Base-by-base conservation (phyloP, 1,284 basidiomycete species). In the Puccinia hordei region DNA sequence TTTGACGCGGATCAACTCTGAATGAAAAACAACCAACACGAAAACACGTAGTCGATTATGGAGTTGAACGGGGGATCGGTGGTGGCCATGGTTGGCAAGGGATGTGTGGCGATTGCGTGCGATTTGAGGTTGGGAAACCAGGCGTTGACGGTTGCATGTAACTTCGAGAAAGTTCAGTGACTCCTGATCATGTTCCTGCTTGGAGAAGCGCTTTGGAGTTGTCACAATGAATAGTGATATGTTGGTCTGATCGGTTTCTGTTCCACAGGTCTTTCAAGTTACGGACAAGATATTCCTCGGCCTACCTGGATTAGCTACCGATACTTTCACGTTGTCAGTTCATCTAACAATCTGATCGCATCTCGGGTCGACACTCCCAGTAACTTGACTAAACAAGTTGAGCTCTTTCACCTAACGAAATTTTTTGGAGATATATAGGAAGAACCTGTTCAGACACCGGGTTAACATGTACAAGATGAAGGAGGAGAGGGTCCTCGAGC, bases 401-500 rank as follows among this genome's bases (percentile, higher is more conserved):
- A 6, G 4, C 12, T 41, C 4, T 41, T 41, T 41, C 38, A 41
- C 12, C 38, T 41, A 12, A 41, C 38, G 38, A 12, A 12, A 12
- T 41, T 41, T n/a, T 38, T 57, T 38, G 61, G 38, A 46, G 46
- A 30, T 2, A 27, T 49, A 27, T 19, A 76, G 73, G 57, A 63
- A 90, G 83, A 94, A 98, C 86, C 90, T 91, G 77, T 91, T 98
- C 84, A 91, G 97, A 80, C 97, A 93, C 87, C 90, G 95, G 82
- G 92, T 97, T 81, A 99, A 99, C 88, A 97, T 99, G 93, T 99
- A 98, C 88, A 93, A 93, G 71, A 98, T 99, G 90, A 99, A 99
- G 88, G 97, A 99, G 86, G 96, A 98, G 86, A 90, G 97, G 81
- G 92, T 95, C 84, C 98, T 99, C 85, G 92, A 95, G 83, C 97